A percentile compares a stretch with the other conserved stretches of the same genome.
Conservation (phyloP, 2,329 filamentous ascomycete species). For the Botryotinia globosa region DNA sequence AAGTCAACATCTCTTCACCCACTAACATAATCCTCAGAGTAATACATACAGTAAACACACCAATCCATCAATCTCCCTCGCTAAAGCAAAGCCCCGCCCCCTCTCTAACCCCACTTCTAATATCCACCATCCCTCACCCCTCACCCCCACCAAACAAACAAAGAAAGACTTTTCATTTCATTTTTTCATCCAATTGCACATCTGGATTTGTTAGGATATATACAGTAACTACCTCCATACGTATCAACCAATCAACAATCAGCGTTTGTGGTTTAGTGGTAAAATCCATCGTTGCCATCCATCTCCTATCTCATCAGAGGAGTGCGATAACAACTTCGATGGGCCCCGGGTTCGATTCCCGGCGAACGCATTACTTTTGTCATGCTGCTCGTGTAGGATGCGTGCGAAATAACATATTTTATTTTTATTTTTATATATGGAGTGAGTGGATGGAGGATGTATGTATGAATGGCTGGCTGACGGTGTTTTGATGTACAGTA, state of each 20-base stretch:
- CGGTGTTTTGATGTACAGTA: too few relatives aligned
- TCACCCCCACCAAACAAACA: background rate
- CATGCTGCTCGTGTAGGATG: too few relatives aligned
- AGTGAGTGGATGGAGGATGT: too few relatives aligned
- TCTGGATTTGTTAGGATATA: rapidly evolving
- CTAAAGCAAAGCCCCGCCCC: background rate
- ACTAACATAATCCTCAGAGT: background rate
- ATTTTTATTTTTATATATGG: too few relatives aligned
- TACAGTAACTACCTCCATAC: rapidly evolving
- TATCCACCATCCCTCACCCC: background rate
- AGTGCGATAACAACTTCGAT: background rate
- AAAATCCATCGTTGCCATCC: slow-evolving; percentile 22
- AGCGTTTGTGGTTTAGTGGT: slow-evolving; percentile 24
- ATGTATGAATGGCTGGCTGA: too few relatives aligned
- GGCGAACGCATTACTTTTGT: background rate
- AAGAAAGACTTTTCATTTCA: background rate
- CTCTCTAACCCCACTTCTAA: background rate
- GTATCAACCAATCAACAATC: rapidly evolving
- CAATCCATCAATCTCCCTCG: background rate
- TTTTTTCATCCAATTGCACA: background rate
- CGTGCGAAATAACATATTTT: too few relatives aligned
- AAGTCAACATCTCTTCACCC: background rate
- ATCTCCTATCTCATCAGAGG: background rate
- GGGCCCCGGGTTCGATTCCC: background rate
- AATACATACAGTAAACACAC: rapidly evolving